These are phyloP conservation scores for Hemisphaericaspora lyxosophila DNA, from an alignment of 1,139 yeast genomes.

Conservation along the genomic window DNA sequence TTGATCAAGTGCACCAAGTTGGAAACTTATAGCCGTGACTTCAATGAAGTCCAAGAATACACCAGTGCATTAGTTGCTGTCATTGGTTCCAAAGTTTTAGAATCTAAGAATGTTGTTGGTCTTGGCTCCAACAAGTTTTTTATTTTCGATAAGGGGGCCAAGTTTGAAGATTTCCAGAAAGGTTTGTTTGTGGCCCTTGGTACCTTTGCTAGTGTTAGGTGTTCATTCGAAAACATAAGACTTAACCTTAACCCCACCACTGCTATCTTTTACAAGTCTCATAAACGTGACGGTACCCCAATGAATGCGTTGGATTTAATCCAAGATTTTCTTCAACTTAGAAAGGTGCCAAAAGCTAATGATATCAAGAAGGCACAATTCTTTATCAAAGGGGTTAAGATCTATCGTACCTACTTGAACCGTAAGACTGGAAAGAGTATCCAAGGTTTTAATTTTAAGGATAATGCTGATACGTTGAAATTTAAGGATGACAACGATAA, in stretches of 20 bases:
- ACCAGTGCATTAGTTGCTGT: conserved; percentile 14
- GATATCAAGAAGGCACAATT: conserved; percentile 11
- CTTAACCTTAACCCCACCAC: conserved; percentile 15
- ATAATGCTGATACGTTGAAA: conserved; percentile 10
- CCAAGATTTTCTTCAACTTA: conserved; percentile 10
- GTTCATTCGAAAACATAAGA: conserved; percentile 12
- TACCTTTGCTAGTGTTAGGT: conserved; percentile 14
- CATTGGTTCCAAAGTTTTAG: conserved; percentile 12
- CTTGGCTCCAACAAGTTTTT: conserved; percentile 14
- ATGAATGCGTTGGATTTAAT: conserved; percentile 15
- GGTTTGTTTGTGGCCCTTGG: conserved; percentile 13
- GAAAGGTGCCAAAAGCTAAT: conserved; percentile 5
- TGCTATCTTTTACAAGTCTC: conserved; percentile 14
- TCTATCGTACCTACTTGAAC: conserved; percentile 12
- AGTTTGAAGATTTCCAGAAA: conserved; percentile 10
- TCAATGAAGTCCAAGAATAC: conserved; percentile 14
- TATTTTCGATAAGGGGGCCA: conserved; percentile 10
- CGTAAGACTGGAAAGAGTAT: conserved; percentile 10
- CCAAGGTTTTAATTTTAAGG: conserved; percentile 11
- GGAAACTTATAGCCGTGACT: conserved; percentile 10
- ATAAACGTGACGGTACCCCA: conserved; percentile 12
- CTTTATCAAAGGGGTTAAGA: conserved; percentile 14
- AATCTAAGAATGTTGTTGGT: conserved; percentile 12
- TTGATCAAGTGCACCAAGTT: conserved; percentile 11
- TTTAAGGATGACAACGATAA: conserved; percentile 12